phyloP scores from a whole-genome alignment of 129 eudicot species.

The sunflower (Helianthus annuus) region HanXRQr2.0-SUNRISE NC_035434.2:30377069-30377568 shows the following conservation, averaged over 20 bases:
- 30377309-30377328: slow-evolving; percentile 31
- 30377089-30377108: not conserved
- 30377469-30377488: slow-evolving; percentile 12
- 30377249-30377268: slow-evolving; percentile 17
- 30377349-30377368: slow-evolving; percentile 31
- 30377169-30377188: slow-evolving; percentile 7
- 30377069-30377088: not conserved
- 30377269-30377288: slow-evolving; percentile 17
- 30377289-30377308: slow-evolving; percentile 16
- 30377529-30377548: slow-evolving; percentile 86
- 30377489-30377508: slow-evolving; percentile 61
- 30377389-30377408: slow-evolving; percentile 15
- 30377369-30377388: slow-evolving; percentile 24
- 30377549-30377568: slow-evolving; percentile 96
- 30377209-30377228: not conserved
- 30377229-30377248: slow-evolving; percentile 3
- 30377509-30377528: slow-evolving; percentile 74
- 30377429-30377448: slow-evolving; percentile 12
- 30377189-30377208: slow-evolving; percentile 16
- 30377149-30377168: not conserved
- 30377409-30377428: slow-evolving; percentile 16
- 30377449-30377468: not conserved
- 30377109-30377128: not conserved
- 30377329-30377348: slow-evolving; percentile 13
- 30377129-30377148: not conserved